Conservation (phyloP, 306 rosid species). For the Acmispon strigosus region DNA sequence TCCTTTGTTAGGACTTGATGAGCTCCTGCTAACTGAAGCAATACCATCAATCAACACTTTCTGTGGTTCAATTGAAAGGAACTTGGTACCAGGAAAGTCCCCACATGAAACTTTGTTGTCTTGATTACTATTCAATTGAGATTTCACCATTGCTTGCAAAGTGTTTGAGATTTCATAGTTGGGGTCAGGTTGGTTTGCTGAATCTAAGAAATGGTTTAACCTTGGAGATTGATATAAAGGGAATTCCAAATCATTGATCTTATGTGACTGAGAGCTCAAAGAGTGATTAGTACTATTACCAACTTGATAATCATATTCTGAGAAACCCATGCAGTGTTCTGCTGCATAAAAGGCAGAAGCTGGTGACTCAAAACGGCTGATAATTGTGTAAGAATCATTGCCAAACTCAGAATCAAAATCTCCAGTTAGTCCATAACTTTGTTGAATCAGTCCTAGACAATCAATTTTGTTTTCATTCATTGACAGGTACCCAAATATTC, state of each 20-base stretch:
- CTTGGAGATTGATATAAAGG: slow-evolving; percentile 44
- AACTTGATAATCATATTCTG: slow-evolving; percentile 36
- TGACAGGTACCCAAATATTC: slow-evolving; percentile 10
- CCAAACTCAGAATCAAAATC: slow-evolving; percentile 34
- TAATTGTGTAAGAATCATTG: slow-evolving; percentile 32
- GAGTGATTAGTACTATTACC: slow-evolving; percentile 20
- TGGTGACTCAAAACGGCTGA: slow-evolving; percentile 63
- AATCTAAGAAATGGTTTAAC: slow-evolving; percentile 26
- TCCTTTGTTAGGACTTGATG: slow-evolving; percentile 33
- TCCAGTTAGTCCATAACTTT: slow-evolving; percentile 31
- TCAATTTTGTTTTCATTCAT: slow-evolving; percentile 51
- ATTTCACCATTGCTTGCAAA: slow-evolving; percentile 54
- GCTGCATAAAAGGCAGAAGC: slow-evolving; percentile 69
- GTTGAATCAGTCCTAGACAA: slow-evolving; percentile 29
- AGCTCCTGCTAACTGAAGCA: slow-evolving; percentile 19
- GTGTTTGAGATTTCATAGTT: slow-evolving; percentile 44
- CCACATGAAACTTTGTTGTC: slow-evolving; percentile 14
- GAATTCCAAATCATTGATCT: slow-evolving; percentile 34
- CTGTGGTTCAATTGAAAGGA: slow-evolving; percentile 32
- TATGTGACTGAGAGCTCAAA: slow-evolving; percentile 21
- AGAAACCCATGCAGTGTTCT: slow-evolving; percentile 71
- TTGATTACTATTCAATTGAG: slow-evolving; percentile 31
- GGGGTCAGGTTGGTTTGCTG: slow-evolving; percentile 30
- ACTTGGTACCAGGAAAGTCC: slow-evolving; percentile 4
- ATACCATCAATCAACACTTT: slow-evolving; percentile 23